Conservation (phyloP, 768 basidiomycete species). For the Boletus bicolor region DNA sequence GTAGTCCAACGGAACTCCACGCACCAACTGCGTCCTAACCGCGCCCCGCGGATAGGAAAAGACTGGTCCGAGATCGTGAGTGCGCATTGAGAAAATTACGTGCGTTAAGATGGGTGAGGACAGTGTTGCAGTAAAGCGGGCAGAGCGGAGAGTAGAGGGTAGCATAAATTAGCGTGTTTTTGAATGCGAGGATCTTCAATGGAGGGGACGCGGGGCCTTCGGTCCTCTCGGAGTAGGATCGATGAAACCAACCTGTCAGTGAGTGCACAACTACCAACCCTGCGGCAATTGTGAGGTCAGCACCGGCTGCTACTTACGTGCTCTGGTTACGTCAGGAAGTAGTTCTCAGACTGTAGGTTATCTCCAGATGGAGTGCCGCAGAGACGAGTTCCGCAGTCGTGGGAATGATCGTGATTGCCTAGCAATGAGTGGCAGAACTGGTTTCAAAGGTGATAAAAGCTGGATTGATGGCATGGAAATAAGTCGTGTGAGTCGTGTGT, state of each 20-base stretch:
- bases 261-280: background rate
- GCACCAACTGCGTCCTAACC: background rate
- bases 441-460: background rate
- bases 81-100: background rate
- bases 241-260: background rate
- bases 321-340: background rate
- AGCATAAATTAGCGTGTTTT: conserved; percentile 1
- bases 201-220: background rate
- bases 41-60: background rate
- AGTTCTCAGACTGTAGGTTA: background rate
- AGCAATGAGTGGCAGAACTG: background rate
- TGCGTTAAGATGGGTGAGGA: conserved; percentile 11
- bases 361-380: background rate
- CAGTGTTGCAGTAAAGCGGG: conserved; percentile 11
- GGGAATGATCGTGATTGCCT: background rate
- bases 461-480: background rate
- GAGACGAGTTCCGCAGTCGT: background rate
- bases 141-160: conserved; percentile 7
- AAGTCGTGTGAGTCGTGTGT: background rate
- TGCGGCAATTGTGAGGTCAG: conserved; percentile 1
- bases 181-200: conserved; percentile 1
- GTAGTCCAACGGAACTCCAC: background rate
- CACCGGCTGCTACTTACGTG: background rate
- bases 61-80: background rate
- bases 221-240: background rate